These are phyloP conservation scores for Podospora australis DNA, from an alignment of 495 filamentous ascomycete genomes.

Conservation along the genomic window DNA sequence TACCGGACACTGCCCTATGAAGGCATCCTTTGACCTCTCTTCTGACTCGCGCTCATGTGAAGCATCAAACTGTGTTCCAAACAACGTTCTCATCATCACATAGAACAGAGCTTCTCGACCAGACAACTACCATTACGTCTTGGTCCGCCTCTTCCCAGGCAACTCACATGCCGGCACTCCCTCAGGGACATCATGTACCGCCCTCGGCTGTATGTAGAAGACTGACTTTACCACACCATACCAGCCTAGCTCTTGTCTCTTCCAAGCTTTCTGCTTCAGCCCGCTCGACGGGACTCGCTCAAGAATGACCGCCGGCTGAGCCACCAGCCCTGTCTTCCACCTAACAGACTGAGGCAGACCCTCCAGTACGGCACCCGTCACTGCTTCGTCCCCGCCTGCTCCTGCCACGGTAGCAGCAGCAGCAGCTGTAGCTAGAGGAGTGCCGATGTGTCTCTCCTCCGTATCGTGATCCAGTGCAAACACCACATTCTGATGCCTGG, in stretches of 20 bases:
- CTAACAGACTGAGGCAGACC: background rate
- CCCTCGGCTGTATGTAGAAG: conserved; percentile 13
- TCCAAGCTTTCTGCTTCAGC: conserved; percentile 29
- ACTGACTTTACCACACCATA: conserved; percentile 24
- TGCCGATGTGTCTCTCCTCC: conserved; percentile 7
- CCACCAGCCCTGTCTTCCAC: conserved; percentile 11
- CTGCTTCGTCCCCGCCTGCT: conserved; percentile 3
- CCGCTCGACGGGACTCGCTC: conserved; percentile 25
- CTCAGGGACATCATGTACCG: conserved; percentile 12
- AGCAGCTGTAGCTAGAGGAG: background rate
- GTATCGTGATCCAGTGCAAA: conserved; percentile 6
- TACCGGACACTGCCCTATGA: no score
- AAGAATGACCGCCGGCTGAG: conserved; percentile 26
- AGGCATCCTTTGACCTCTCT: no score
- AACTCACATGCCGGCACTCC: conserved; percentile 17
- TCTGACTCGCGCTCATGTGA: no score
- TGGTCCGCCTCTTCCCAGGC: conserved; percentile 10
- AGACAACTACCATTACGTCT: conserved; percentile 7
- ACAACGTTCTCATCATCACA: no score
- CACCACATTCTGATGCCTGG: background rate
- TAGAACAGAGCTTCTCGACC: no score
- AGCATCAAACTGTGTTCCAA: no score
- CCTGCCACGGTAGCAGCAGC: conserved; percentile 1
- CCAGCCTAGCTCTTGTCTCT: conserved; percentile 35
- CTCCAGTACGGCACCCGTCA: conserved; percentile 1